Conservation (phyloP, 345 rosid genomes). For the Gossypium ekmanianum region DNA sequence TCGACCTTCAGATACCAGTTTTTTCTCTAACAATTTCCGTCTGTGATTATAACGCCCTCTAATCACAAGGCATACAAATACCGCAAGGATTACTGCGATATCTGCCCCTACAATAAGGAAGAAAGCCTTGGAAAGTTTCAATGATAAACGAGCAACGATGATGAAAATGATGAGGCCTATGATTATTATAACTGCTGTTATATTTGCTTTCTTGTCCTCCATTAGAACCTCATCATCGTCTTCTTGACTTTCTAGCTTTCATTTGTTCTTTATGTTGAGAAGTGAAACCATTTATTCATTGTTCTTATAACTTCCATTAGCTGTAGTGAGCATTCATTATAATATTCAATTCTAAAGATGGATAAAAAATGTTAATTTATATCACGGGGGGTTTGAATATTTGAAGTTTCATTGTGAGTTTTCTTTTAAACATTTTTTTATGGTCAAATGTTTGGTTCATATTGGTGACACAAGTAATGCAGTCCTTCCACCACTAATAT, state of each 20-base stretch:
- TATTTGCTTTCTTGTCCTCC: slow-evolving; percentile 71
- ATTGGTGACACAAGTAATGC: not conserved
- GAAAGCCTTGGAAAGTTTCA: slow-evolving; percentile 61
- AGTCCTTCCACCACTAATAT: slow-evolving; percentile 5
- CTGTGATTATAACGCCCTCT: slow-evolving; percentile 42
- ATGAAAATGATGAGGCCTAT: slow-evolving; percentile 37
- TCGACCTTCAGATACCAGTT: slow-evolving; percentile 46
- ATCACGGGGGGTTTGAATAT: not conserved
- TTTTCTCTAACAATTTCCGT: slow-evolving; percentile 38
- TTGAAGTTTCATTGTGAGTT: not conserved
- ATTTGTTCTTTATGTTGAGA: not conserved
- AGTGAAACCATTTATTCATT: not conserved
- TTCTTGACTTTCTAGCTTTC: not conserved
- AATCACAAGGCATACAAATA: slow-evolving; percentile 39
- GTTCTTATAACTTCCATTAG: not conserved
- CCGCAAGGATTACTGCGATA: slow-evolving; percentile 54
- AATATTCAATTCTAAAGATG: not conserved
- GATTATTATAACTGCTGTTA: slow-evolving; percentile 31
- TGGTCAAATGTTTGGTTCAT: not conserved
- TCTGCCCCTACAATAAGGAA: slow-evolving; percentile 62
- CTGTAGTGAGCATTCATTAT: not conserved
- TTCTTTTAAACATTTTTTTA: not conserved
- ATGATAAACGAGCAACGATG: slow-evolving; percentile 35
- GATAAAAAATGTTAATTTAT: not conserved
- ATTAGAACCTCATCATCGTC: slow-evolving; percentile 36